Base-by-base conservation (phyloP, 2,329 filamentous ascomycete species). In the Dryadomyces quercus-mongolicae region DNA sequence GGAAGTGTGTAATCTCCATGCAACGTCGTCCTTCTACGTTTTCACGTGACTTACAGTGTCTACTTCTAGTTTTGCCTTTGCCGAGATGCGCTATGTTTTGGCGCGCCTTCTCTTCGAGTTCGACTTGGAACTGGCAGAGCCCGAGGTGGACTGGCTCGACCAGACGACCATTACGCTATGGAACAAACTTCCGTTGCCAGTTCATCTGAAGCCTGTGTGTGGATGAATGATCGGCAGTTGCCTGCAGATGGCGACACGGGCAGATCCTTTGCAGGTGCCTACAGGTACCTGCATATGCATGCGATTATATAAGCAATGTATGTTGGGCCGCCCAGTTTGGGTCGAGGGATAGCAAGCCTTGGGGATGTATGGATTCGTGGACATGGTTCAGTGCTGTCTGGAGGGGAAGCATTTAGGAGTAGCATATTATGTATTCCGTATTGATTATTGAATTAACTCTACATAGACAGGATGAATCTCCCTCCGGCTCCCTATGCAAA, bases 371-470 rank as follows among this genome's bases (percentile, higher is more conserved):
- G n/a, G n/a, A n/a, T n/a, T n/a, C n/a, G n/a, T n/a, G n/a, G n/a
- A n/a, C n/a, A n/a, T n/a, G n/a, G n/a, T n/a, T n/a, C n/a, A n/a
- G n/a, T n/a, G n/a, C n/a, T 31, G 25, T 31, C 25, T 31, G 25
- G 25, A 31, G n/a, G n/a, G n/a, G n/a, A n/a, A n/a, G n/a, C n/a
- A n/a, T n/a, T n/a, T 10, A 25, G 10, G 54, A 49, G n/a, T 16
- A 34, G 36, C 6, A 22, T 21, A 22, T 12, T 31, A 34, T 31
- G 25, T 8, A 31, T 49, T 36, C n/a, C n/a, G n/a, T n/a, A 22
- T 78, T n/a, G n/a, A 0, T 82, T 77, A 75, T 85, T 84, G 60
- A 72, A 75, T 0, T 65, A 66, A 0, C 8, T 40, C 36, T 49
- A 31, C 25, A 8, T 4, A 31, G 8, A 4, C 25, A 31, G 4